Conservation (phyloP, 2,329 filamentous ascomycete genomes). For the Colletotrichum sansevieriae region DNA sequence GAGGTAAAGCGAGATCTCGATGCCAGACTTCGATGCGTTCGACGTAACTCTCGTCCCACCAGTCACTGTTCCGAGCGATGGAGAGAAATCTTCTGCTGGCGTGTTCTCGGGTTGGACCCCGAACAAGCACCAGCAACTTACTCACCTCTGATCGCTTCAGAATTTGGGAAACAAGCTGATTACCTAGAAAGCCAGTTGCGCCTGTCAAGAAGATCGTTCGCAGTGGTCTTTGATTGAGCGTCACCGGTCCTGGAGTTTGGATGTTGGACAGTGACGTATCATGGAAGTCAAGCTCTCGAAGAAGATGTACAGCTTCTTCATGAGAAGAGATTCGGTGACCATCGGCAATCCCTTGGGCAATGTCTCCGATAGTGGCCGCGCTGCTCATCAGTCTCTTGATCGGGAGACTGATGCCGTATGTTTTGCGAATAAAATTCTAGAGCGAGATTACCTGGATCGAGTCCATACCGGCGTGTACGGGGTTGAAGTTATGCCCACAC, state of each 20-base stretch:
- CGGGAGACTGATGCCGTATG: constrained; percentile 14
- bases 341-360: constrained; percentile 18
- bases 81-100: constrained; percentile 39
- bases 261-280: constrained; percentile 5
- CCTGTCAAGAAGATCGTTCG: constrained; percentile 34
- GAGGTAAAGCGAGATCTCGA: constrained; percentile 22
- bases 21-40: constrained; percentile 34
- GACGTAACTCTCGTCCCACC: constrained; percentile 40
- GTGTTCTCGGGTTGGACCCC: constrained; percentile 28
- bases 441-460: constrained; percentile 37
- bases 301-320: constrained; percentile 4
- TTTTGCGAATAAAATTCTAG: constrained; percentile 26
- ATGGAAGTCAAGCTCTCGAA: constrained; percentile 24
- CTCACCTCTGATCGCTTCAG: constrained; percentile 1
- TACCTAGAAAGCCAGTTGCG: constrained; percentile 40
- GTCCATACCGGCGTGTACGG: constrained; percentile 34
- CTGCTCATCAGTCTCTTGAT: constrained; percentile 35
- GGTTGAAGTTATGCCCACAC: constrained; percentile 32
- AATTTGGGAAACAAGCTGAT: constrained; percentile 37
- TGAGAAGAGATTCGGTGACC: not conserved
- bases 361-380: constrained; percentile 20
- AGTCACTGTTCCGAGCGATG: constrained; percentile 33
- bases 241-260: not conserved
- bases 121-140: constrained; percentile 31
- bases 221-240: not conserved